Evolutionary conservation across 2,329 filamentous ascomycete species (phyloP).

Genomic region (Trematosphaeria pertusa): DNA sequence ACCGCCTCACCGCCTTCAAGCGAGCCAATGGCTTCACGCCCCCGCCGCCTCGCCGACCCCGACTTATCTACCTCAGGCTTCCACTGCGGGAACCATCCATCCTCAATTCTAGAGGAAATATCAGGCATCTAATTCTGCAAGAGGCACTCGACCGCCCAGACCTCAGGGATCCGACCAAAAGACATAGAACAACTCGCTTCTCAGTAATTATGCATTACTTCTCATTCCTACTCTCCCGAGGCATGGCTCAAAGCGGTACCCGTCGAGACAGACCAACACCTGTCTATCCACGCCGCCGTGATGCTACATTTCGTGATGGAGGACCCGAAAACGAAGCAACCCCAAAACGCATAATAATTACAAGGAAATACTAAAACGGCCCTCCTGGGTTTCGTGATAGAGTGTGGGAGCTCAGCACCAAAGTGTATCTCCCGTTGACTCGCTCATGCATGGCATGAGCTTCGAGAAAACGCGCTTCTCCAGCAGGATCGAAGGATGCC

Average conservation of each 20-base stretch:
- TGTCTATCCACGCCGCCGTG: conserved; percentile 1
- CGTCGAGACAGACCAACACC: neutral
- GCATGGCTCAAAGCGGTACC: neutral
- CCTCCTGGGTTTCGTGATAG: conserved; percentile 14
- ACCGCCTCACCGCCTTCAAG: neutral
- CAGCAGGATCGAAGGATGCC: too few species aligned
- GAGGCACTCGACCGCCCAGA: too few species aligned
- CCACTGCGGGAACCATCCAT: too few species aligned
- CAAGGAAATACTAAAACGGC: conserved; percentile 22
- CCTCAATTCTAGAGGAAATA: too few species aligned
- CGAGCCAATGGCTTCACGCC: too few species aligned
- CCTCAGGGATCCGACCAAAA: too few species aligned
- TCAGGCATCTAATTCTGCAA: too few species aligned
- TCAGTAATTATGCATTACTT: conserved; percentile 4
- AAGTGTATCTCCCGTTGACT: conserved; percentile 8
- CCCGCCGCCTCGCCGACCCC: too few species aligned
- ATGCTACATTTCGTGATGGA: conserved; percentile 18
- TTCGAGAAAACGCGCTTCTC: neutral
- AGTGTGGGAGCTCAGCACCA: conserved; percentile 2
- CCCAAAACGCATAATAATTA: conserved; percentile 27
- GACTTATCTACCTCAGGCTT: too few species aligned
- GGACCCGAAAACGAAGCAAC: conserved; percentile 12
- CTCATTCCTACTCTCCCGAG: neutral
- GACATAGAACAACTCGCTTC: neutral
- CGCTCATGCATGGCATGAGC: conserved; percentile 7